Percentiles rank a stretch among this genome's conserved stretches.
phyloP scores from a whole-genome alignment of 2,329 filamentous ascomycete genomes.

The Penicillium occitanis region DNA sequence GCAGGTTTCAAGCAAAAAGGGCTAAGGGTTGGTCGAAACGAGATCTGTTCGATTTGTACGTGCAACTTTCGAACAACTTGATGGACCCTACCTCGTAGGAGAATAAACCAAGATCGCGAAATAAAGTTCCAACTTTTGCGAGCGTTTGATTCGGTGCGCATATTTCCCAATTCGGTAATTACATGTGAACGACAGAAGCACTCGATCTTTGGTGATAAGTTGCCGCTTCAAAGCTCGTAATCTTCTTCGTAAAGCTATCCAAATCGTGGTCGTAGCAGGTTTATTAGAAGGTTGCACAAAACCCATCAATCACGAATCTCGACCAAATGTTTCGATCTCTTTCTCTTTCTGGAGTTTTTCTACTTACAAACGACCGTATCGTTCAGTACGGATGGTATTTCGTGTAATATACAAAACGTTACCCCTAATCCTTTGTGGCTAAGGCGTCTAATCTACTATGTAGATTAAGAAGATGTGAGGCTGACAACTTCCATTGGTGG shows the following conservation, averaged over 20 bases:
- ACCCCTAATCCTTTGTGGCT: slow-evolving; percentile 3
- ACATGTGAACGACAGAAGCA: neutral
- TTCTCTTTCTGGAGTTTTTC: neutral
- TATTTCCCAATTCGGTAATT: neutral
- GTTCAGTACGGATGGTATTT: no score
- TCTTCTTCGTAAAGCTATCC: neutral
- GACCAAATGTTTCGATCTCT: neutral
- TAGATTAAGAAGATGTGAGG: neutral
- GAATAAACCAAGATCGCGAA: neutral
- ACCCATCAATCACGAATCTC: neutral
- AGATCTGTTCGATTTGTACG: neutral
- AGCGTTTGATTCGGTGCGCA: neutral
- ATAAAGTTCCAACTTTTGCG: neutral
- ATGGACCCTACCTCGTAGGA: neutral
- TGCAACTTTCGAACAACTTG: neutral
- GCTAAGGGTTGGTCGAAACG: neutral
- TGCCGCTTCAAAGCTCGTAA: neutral
- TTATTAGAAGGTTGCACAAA: neutral
- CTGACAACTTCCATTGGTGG: neutral
- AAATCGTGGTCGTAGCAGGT: neutral
- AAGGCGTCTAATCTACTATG: neutral
- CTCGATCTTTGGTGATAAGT: neutral
- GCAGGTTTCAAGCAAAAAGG: slow-evolving; percentile 11
- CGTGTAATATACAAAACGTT: neutral
- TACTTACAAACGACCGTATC: neutral